A percentile compares a stretch with the other conserved stretches of the same genome.
These are phyloP conservation scores for Allomyces arbusculus DNA, from an alignment of 192 early-diverging fungal species.

Conservation along the genomic window DNA sequence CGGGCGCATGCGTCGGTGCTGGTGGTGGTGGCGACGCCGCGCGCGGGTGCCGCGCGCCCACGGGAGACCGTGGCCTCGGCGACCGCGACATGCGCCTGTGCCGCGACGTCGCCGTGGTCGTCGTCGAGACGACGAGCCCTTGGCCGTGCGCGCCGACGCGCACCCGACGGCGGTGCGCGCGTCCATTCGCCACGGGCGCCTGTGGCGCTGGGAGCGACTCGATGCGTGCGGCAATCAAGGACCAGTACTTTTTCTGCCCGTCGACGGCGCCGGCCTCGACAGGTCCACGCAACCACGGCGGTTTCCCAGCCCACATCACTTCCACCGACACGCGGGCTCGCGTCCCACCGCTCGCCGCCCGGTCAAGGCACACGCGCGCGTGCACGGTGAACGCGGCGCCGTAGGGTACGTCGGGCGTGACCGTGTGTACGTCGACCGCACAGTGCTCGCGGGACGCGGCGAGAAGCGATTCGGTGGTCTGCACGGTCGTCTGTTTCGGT, in stretches of 20 bases:
- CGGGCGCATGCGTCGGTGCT: too few species aligned
- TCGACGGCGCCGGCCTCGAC: conserved; percentile 25
- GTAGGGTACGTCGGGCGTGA: conserved; percentile 24
- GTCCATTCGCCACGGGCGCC: too few species aligned
- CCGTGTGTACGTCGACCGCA: conserved; percentile 18
- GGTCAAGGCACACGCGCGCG: conserved; percentile 14
- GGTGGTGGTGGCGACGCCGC: too few species aligned
- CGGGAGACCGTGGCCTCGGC: too few species aligned
- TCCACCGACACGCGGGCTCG: conserved; percentile 19
- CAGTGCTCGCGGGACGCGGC: conserved; percentile 10
- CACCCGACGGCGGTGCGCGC: too few species aligned
- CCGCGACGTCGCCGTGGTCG: too few species aligned
- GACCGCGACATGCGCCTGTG: too few species aligned
- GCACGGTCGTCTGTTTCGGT: conserved; percentile 16
- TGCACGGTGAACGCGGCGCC: conserved; percentile 23
- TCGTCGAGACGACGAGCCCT: too few species aligned
- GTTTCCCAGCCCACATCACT: conserved; percentile 21
- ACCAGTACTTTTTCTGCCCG: conserved; percentile 20
- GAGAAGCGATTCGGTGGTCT: conserved; percentile 14
- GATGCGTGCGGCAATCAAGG: conserved; percentile 11
- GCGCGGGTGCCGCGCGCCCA: too few species aligned
- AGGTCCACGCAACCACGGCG: conserved; percentile 22
- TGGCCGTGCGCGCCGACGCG: too few species aligned
- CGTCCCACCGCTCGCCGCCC: neutral
- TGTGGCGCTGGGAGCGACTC: too few species aligned